phyloP scores from a whole-genome alignment of 805 yeast species.

The Schizosaccharomyces pombe region ASM294v3 CU329670.1:2360501-2361000 shows the following conservation, averaged over 20 bases:
- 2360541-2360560: background rate
- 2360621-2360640: background rate
- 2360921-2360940: conserved; percentile 66
- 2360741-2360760: conserved; percentile 86
- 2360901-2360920: conserved; percentile 73
- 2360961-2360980: conserved; percentile 54
- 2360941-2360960: conserved; percentile 37
- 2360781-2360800: conserved; percentile 32
- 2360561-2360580: background rate
- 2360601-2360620: background rate
- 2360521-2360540: background rate
- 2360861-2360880: conserved; percentile 74
- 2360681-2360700: conserved; percentile 50
- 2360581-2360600: background rate
- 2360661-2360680: background rate
- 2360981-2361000: conserved; percentile 77
- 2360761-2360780: conserved; percentile 56
- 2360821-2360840: conserved; percentile 40
- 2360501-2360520: background rate
- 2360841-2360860: conserved; percentile 47
- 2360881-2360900: conserved; percentile 76
- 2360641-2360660: background rate
- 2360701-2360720: conserved; percentile 51
- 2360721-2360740: conserved; percentile 48
- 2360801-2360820: conserved; percentile 34